Conservation (phyloP, 306 rosid genomes). For the Begonia peltatifolia region DNA sequence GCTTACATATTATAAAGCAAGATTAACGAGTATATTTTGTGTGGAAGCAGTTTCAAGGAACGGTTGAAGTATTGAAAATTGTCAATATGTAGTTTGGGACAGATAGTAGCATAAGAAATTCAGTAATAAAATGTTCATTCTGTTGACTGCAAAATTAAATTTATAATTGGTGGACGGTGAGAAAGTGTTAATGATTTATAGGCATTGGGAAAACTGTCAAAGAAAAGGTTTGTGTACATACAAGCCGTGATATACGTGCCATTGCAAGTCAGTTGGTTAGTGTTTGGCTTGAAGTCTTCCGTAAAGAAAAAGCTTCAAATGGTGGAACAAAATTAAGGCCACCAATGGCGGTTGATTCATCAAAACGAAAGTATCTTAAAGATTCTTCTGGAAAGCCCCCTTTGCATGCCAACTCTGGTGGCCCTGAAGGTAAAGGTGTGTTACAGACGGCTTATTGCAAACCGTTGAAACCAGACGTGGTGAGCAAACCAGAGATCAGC, state of each 20-base stretch:
- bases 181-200: slow-evolving; percentile 19
- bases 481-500: slow-evolving; percentile 37
- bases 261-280: slow-evolving; percentile 96
- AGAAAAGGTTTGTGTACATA: slow-evolving; percentile 99
- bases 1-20: too few relatives aligned
- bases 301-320: slow-evolving; percentile 83
- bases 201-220: slow-evolving; percentile 96
- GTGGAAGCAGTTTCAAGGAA: too few relatives aligned
- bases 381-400: slow-evolving; percentile 88
- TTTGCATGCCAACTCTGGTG: slow-evolving; percentile 41
- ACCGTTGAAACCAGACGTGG: slow-evolving; percentile 33
- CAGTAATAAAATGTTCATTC: too few relatives aligned
- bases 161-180: too few relatives aligned
- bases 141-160: too few relatives aligned
- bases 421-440: slow-evolving; percentile 42
- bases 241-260: slow-evolving; percentile 99
- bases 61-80: too few relatives aligned
- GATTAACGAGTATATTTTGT: too few relatives aligned
- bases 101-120: too few relatives aligned
- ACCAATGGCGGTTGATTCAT: slow-evolving; percentile 43
- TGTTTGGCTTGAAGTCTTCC: slow-evolving; percentile 97
- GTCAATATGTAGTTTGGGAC: too few relatives aligned
- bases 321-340: slow-evolving; percentile 66
- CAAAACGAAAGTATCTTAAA: slow-evolving; percentile 47
- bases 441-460: slow-evolving; percentile 37